Percentiles rank a stretch among this genome's conserved stretches.
phyloP scores from a whole-genome alignment of 768 basidiomycete species.

The Trametes cubensis region DNA sequence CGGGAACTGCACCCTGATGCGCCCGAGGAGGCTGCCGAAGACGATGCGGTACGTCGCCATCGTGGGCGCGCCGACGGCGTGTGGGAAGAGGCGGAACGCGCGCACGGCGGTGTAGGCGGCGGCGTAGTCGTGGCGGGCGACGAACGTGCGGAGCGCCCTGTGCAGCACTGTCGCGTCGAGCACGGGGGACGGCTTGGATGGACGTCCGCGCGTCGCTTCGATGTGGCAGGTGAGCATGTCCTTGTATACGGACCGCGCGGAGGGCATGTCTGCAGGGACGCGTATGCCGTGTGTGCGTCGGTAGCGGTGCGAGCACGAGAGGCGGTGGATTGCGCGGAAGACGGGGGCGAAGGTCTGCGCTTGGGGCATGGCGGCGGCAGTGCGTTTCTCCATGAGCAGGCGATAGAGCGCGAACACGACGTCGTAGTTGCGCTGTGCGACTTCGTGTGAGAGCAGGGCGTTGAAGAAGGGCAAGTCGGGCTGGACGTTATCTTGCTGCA shows the following conservation, averaged over 20 bases:
- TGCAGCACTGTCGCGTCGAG: slow-evolving; percentile 38
- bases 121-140: slow-evolving; percentile 49
- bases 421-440: slow-evolving; percentile 35
- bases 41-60: slow-evolving; percentile 26
- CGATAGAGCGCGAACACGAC: slow-evolving; percentile 49
- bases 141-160: slow-evolving; percentile 47
- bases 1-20: slow-evolving; percentile 17
- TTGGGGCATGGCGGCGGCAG: slow-evolving; percentile 42
- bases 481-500: slow-evolving; percentile 41
- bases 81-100: slow-evolving; percentile 23
- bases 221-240: slow-evolving; percentile 46
- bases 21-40: slow-evolving; percentile 19
- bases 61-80: slow-evolving; percentile 2
- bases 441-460: slow-evolving; percentile 46
- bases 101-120: slow-evolving; percentile 47
- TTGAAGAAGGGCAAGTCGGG: slow-evolving; percentile 51
- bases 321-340: slow-evolving; percentile 38
- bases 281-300: slow-evolving; percentile 27
- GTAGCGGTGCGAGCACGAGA: slow-evolving; percentile 19
- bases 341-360: slow-evolving; percentile 47
- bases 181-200: slow-evolving; percentile 9
- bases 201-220: slow-evolving; percentile 22
- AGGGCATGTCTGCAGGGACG: slow-evolving; percentile 27
- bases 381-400: slow-evolving; percentile 39
- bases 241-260: slow-evolving; percentile 46